Conservation (phyloP, 108 stramenopile species). For the Nannochloropsis salina region DNA sequence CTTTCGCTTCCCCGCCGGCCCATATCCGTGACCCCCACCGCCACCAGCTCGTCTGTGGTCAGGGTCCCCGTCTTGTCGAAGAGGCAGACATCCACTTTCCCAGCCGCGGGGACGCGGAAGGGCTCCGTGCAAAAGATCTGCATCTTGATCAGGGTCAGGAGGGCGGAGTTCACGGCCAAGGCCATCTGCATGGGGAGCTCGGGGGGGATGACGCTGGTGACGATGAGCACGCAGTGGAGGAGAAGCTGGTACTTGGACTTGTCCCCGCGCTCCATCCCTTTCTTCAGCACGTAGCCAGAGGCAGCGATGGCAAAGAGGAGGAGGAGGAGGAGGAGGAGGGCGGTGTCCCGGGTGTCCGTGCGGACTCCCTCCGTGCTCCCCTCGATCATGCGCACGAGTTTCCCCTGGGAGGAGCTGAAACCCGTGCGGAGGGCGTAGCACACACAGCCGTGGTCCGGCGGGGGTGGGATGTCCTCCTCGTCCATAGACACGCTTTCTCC, state of each 20-base stretch:
- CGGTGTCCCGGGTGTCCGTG: conserved; percentile 83
- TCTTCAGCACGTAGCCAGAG: conserved; percentile 81
- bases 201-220: conserved; percentile 90
- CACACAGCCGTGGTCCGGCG: conserved; percentile 83
- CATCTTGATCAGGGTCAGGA: conserved; percentile 92
- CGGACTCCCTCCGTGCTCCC: conserved; percentile 85
- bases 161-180: conserved; percentile 85
- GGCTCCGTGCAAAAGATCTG: conserved; percentile 93
- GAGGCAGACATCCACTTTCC: conserved; percentile 84
- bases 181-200: conserved; percentile 98
- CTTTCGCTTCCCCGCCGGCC: not conserved
- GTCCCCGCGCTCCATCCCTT: conserved; percentile 75
- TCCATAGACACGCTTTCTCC: conserved; percentile 26
- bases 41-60: conserved; percentile 92
- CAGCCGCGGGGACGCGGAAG: conserved; percentile 87
- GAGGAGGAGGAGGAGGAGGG: conserved; percentile 73
- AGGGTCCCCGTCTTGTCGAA: conserved; percentile 97
- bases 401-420: conserved; percentile 88
- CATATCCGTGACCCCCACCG: conserved; percentile 73
- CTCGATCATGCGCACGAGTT: conserved; percentile 96
- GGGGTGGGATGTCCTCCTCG: conserved; percentile 33
- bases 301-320: conserved; percentile 87
- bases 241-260: conserved; percentile 83
- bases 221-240: conserved; percentile 86
- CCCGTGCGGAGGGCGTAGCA: conserved; percentile 90